phyloP scores from a whole-genome alignment of 73 alveolate genomes.

The Halteria grandinella region DNA sequence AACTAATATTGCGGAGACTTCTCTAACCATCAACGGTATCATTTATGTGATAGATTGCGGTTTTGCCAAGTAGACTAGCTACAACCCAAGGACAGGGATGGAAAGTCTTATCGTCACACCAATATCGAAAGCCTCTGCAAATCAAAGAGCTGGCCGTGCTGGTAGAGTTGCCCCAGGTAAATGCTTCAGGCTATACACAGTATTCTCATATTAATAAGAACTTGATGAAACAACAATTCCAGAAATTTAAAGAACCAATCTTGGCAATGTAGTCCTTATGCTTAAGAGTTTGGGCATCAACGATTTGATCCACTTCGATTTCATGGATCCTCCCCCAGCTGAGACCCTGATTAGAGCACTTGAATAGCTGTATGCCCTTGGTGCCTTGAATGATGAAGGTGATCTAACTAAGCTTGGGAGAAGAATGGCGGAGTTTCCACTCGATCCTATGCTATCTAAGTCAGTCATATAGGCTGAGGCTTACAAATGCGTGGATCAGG shows the following conservation, averaged over 20 bases:
- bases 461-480: conserved; percentile 86
- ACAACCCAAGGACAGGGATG: conserved; percentile 99
- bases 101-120: conserved; percentile 94
- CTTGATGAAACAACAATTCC: conserved; percentile 97
- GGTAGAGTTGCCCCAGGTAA: conserved; percentile 99
- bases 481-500: conserved; percentile 96
- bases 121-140: conserved; percentile 95
- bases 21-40: conserved; percentile 95
- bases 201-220: conserved; percentile 97
- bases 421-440: conserved; percentile 99
- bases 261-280: conserved; percentile 97
- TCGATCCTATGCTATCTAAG: conserved; percentile 97
- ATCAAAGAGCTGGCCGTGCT: conserved; percentile 97
- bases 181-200: conserved; percentile 98
- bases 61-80: conserved; percentile 95
- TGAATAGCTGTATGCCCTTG: conserved; percentile 98
- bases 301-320: conserved; percentile 97
- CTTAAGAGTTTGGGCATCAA: conserved; percentile 98
- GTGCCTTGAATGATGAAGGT: conserved; percentile 99
- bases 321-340: conserved; percentile 99
- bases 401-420: conserved; percentile 98
- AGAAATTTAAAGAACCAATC: conserved; percentile 98
- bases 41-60: conserved; percentile 99
- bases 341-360: conserved; percentile 94
- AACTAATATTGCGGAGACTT: conserved; percentile 99